Evolutionary conservation across 2,329 filamentous ascomycete species (phyloP), one percentile per base, ranked within the genome.

Genomic region (Acrocalymma vagum): DNA sequence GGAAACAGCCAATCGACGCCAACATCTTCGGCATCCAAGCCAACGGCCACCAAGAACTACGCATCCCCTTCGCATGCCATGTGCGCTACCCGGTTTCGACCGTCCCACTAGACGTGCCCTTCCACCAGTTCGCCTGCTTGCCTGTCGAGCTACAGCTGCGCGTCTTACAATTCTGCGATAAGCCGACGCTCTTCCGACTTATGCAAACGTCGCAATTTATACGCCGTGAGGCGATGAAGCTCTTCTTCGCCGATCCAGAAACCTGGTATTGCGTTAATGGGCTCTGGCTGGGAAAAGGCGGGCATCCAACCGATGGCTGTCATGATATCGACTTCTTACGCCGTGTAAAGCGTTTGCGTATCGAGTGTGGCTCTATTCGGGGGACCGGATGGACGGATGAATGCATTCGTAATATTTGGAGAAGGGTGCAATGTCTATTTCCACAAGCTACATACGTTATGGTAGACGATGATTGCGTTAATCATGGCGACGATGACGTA

Each of bases 141-240:
- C 44, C 38, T 27, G 29, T 23, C 9, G 31, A 50, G 27, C 37
- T 50, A 10, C 38, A 42, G 29, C 33, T 38, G 14, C 27, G 23
- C 3, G 25, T 46, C 10, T 9, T 46, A 10, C 6, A 14, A 11
- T 38, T 29, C 17, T 46, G 43, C 23, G 32, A 29, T 14, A n/a
- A 18, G 6, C 24, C 37, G 18, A 42, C 38, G 6, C 28, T 50
- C 21, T 43, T 39, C 24, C 35, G 25, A 29, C 34, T 40, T 15
- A 43, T 50, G 31, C 31, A 31, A 10, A 38, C 29, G 17, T 43
- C 38, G n/a, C 21, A 20, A 16, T 21, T 18, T 9, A 42, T 34
- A 20, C 34, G 38, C 18, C 10, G n/a, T 23, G 39, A 42, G 23
- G 35, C 28, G 11, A 31, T 15, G 3, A 39, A 50, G 20, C 35